These are phyloP conservation scores for Angomonas deanei DNA, from an alignment of 208 protist species.

Conservation along the genomic window DNA sequence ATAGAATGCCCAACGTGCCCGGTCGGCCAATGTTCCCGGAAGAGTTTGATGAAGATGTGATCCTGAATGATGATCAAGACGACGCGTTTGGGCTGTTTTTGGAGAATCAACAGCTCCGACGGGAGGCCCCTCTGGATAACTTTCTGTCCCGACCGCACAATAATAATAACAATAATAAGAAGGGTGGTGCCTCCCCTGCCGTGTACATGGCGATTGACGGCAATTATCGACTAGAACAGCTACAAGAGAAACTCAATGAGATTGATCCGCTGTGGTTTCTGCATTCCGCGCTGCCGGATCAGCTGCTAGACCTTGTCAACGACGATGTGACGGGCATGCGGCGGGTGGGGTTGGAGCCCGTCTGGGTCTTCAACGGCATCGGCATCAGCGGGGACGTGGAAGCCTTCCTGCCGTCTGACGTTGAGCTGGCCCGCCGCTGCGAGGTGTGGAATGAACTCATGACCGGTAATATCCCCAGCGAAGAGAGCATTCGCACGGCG, in stretches of 20 bases:
- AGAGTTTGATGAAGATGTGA: neutral
- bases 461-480: slow-evolving; percentile 36
- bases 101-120: too few relatives aligned
- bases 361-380: slow-evolving; percentile 83
- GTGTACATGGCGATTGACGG: slow-evolving; percentile 65
- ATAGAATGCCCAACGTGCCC: too few relatives aligned
- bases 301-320: slow-evolving; percentile 53
- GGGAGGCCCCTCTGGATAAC: too few relatives aligned
- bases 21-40: too few relatives aligned
- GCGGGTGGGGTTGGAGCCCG: slow-evolving; percentile 52
- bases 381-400: slow-evolving; percentile 77
- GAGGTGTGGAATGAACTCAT: slow-evolving; percentile 63
- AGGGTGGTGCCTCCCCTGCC: too few relatives aligned
- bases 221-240: slow-evolving; percentile 66
- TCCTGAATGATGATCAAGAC: neutral
- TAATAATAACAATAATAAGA: too few relatives aligned
- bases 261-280: slow-evolving; percentile 80
- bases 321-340: slow-evolving; percentile 67
- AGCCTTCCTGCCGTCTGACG: slow-evolving; percentile 55
- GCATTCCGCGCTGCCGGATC: slow-evolving; percentile 64
- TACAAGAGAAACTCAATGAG: slow-evolving; percentile 49
- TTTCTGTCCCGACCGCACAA: too few relatives aligned
- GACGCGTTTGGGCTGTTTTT: neutral
- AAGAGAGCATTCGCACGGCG: slow-evolving; percentile 43
- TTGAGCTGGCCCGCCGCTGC: slow-evolving; percentile 50